Evolutionary conservation across 2,329 filamentous ascomycete species (phyloP).

Genomic region (Diplocarpon mali): DNA sequence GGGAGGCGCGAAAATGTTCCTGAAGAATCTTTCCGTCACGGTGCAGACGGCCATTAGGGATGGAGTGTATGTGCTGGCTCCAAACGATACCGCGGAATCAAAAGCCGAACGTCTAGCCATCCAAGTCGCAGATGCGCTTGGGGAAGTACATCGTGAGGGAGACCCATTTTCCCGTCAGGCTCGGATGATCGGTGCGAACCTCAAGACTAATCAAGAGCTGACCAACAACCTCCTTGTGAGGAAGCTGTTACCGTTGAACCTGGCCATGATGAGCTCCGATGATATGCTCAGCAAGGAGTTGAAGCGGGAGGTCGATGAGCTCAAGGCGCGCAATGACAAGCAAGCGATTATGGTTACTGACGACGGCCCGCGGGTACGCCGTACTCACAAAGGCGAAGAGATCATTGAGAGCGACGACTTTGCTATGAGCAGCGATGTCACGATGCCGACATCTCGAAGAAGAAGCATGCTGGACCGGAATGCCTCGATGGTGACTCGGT

Average conservation of each 20-base stretch:
- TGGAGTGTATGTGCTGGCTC: constrained; percentile 49
- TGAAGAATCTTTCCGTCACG: constrained; percentile 56
- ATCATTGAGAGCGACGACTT: constrained; percentile 64
- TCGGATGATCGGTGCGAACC: constrained; percentile 69
- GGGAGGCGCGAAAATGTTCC: constrained; percentile 57
- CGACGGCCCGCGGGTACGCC: constrained; percentile 63
- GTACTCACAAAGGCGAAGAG: constrained; percentile 93
- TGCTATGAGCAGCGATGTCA: constrained; percentile 27
- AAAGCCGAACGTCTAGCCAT: constrained; percentile 62
- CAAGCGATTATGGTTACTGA: constrained; percentile 74
- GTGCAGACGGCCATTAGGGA: constrained; percentile 58
- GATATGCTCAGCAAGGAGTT: constrained; percentile 89
- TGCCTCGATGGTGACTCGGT: constrained; percentile 25
- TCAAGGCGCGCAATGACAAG: constrained; percentile 69
- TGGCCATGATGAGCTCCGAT: constrained; percentile 81
- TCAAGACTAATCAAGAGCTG: constrained; percentile 78
- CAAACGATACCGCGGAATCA: constrained; percentile 50
- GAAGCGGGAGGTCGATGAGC: constrained; percentile 63
- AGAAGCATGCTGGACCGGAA: constrained; percentile 31
- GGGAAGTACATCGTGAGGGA: constrained; percentile 42
- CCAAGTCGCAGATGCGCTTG: constrained; percentile 65
- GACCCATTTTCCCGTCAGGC: constrained; percentile 47
- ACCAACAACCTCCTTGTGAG: constrained; percentile 64
- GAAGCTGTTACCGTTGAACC: constrained; percentile 57
- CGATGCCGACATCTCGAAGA: constrained; percentile 26